Conservation (phyloP, 441 rosid species). For the Euphorbia celastroides region DNA sequence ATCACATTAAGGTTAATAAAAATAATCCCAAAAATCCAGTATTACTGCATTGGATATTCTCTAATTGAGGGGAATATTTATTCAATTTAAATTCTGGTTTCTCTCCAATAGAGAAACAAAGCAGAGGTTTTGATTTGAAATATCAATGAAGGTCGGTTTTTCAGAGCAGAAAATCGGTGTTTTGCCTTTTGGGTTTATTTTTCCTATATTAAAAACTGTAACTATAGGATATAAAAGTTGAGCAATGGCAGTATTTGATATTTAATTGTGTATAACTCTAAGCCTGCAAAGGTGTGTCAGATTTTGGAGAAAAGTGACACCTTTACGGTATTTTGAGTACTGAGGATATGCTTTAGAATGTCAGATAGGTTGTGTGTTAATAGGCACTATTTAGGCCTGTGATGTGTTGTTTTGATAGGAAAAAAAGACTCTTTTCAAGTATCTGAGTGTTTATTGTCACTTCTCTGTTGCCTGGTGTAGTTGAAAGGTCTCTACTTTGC, state of each 20-base stretch:
- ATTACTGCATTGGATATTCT: background rate
- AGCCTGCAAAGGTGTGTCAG: constrained; percentile 30
- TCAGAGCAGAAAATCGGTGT: constrained; percentile 28
- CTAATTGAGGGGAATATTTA: constrained; percentile 18
- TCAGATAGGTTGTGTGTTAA: constrained; percentile 20
- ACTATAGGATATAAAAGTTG: background rate
- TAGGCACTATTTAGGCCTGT: constrained; percentile 35
- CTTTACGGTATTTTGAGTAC: constrained; percentile 18
- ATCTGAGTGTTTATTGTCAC: constrained; percentile 25
- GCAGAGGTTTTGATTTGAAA: constrained; percentile 29
- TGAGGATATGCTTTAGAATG: constrained; percentile 13
- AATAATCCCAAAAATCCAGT: constrained; percentile 9
- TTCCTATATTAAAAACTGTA: background rate
- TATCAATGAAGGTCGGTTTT: constrained; percentile 29
- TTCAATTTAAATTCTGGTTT: constrained; percentile 15
- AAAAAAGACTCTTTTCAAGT: constrained; percentile 9
- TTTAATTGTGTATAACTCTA: background rate
- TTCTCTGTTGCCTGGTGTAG: constrained; percentile 22
- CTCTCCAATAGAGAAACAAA: constrained; percentile 22
- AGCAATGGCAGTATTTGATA: constrained; percentile 21
- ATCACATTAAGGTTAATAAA: too few species aligned
- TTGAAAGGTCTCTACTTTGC: constrained; percentile 22
- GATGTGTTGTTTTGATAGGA: background rate
- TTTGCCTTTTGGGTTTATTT: constrained; percentile 14
- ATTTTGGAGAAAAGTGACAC: constrained; percentile 9